phyloP scores from a whole-genome alignment of 306 rosid genomes.

The Castanospermum australe region DNA sequence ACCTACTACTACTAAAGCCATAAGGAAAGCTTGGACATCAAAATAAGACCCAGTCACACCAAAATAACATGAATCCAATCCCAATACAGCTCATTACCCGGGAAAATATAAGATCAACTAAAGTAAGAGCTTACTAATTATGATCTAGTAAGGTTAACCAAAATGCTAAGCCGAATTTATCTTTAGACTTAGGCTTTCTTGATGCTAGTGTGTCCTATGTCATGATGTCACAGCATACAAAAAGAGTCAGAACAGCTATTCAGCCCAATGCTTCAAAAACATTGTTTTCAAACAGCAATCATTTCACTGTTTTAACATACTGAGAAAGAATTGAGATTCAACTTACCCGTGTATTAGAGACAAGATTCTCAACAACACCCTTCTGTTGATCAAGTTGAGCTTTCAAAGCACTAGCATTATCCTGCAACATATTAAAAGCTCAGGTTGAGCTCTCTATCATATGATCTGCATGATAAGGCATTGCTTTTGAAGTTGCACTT shows the following conservation, averaged over 20 bases:
- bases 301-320: background rate
- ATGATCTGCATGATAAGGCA: constrained; percentile 18
- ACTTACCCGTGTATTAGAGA: constrained; percentile 86
- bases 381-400: constrained; percentile 97
- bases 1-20: too few species aligned
- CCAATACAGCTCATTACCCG: background rate
- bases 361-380: constrained; percentile 89
- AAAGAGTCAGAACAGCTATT: constrained; percentile 8
- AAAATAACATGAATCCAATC: background rate
- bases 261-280: background rate
- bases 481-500: constrained; percentile 13
- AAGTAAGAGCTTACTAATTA: background rate
- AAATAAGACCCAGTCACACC: background rate
- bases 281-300: background rate
- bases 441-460: constrained; percentile 3
- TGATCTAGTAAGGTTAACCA: constrained; percentile 19
- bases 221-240: constrained; percentile 2
- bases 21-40: background rate
- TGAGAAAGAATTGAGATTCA: too few species aligned
- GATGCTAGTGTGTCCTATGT: background rate
- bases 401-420: constrained; percentile 87
- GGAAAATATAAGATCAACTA: background rate
- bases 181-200: background rate
- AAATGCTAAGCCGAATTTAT: background rate
- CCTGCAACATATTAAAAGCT: constrained; percentile 55